Base-by-base conservation (phyloP, 805 yeast species). In the Clavispora fructus region DNA sequence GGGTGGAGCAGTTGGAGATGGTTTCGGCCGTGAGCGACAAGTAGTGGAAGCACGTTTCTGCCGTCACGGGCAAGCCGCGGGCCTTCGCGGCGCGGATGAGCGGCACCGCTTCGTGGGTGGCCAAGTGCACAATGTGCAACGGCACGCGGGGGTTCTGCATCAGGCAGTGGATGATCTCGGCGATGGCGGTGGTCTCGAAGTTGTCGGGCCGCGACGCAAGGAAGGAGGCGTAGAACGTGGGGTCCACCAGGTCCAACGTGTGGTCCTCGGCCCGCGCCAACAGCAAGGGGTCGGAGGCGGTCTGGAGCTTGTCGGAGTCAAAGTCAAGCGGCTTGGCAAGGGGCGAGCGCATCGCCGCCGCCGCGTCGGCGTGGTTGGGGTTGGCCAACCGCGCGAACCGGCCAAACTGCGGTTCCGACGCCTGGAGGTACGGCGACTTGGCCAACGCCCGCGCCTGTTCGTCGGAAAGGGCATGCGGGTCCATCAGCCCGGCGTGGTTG, bases 21-120 rank as follows among this genome's bases (percentile, higher is more conserved):
- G 74, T 72, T 60, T 91, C 97, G 3, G 96, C 87, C 3, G 77
- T 73, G 39, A 91, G 72, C 2, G 92, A 77, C 44, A 91, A 71
- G 64, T 91, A 91, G 63, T 91, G 98, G 78, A 90, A 91, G 64
- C 98, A 91, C 0, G 98, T 92, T 63, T 91, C 98, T 1, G 90
- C 96, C 0, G 94, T 71, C 43, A 91, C 73, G 29, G 87, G 87
- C 40, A 85, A 65, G 0, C 75, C 74, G 38, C 65, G 59, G 5
- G 69, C 65, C 50, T 82, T 82, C 3, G 97, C 97, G 16, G 79
- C 73, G 35, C 73, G 65, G 14, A 91, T 67, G 47, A 86, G 59
- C 7, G 96, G 95, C 9, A 92, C 64, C 0, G 95, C 96, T 55
- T 87, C 83, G 51, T 85, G 80, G 0, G 96, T 82, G 1, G 97